Conservation (phyloP, 2,329 filamentous ascomycete species). For the Clonostachys rosea region DNA sequence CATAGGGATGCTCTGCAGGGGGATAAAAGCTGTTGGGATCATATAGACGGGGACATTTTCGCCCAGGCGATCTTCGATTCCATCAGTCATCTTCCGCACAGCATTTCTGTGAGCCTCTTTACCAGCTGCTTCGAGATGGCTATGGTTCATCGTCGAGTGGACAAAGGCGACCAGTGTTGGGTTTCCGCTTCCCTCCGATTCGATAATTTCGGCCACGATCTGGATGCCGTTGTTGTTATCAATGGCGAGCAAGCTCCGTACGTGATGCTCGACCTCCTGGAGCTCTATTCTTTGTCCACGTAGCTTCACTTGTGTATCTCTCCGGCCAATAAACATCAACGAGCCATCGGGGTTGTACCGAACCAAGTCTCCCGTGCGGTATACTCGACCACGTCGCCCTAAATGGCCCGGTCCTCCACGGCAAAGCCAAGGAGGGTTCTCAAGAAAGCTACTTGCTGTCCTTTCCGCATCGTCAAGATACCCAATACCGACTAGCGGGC, state of each 20-base stretch:
- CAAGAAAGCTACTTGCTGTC: conserved; percentile 22
- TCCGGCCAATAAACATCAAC: conserved; percentile 41
- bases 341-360: conserved; percentile 30
- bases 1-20: conserved; percentile 63
- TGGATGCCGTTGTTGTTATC: conserved; percentile 38
- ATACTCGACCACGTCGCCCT: conserved; percentile 15
- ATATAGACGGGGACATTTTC: conserved; percentile 65
- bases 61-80: neutral
- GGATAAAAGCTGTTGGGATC: conserved; percentile 71
- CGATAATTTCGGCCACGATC: conserved; percentile 6
- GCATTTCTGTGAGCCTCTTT: conserved; percentile 22
- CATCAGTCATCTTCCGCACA: conserved; percentile 45
- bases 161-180: conserved; percentile 62
- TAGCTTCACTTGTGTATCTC: conserved; percentile 54
- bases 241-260: neutral
- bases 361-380: conserved; percentile 41
- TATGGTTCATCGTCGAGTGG: conserved; percentile 3
- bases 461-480: conserved; percentile 34
- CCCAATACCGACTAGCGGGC: conserved; percentile 41
- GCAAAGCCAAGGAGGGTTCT: conserved; percentile 10
- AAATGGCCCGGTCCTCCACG: neutral
- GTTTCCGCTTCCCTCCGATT: neutral
- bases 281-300: conserved; percentile 51
- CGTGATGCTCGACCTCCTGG: conserved; percentile 8
- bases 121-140: no score